Conservation (phyloP, 108 stramenopile genomes). For the Skeletonema menzelii region DNA sequence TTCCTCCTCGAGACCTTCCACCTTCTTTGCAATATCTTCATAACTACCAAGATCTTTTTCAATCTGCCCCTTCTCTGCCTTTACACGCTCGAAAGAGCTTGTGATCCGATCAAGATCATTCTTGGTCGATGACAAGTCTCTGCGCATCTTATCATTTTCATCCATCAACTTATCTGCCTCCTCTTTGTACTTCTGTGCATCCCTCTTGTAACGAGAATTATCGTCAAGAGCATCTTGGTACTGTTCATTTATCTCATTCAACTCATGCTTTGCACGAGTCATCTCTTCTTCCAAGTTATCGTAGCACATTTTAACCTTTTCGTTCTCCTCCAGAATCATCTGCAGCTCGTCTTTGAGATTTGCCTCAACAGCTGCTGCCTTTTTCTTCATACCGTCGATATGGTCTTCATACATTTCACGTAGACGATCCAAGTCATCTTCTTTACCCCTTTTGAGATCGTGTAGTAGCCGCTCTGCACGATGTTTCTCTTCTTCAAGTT, state of each 20-base stretch:
- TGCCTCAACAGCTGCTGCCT: neutral
- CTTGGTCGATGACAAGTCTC: conserved; percentile 7
- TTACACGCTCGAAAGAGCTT: conserved; percentile 4
- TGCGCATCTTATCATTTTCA: conserved; percentile 30
- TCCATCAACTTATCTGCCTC: conserved; percentile 36
- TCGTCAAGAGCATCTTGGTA: conserved; percentile 21
- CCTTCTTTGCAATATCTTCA: conserved; percentile 29
- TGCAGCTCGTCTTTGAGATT: conserved; percentile 32
- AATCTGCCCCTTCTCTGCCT: conserved; percentile 7
- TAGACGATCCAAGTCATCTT: conserved; percentile 37
- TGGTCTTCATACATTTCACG: conserved; percentile 40
- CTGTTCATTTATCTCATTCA: conserved; percentile 15
- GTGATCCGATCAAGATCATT: conserved; percentile 24
- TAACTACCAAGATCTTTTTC: conserved; percentile 17
- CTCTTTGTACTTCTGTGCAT: conserved; percentile 20
- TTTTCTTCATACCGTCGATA: conserved; percentile 11
- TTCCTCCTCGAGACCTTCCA: conserved; percentile 39
- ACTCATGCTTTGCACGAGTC: conserved; percentile 18
- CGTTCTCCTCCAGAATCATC: conserved; percentile 39
- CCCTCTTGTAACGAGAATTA: conserved; percentile 33
- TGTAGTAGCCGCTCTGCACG: conserved; percentile 10
- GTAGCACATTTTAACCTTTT: conserved; percentile 41
- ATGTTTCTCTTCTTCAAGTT: conserved; percentile 33
- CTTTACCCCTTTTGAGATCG: conserved; percentile 28
- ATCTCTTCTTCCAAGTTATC: conserved; percentile 25